These are phyloP conservation scores for Funneliformis caledonium DNA, from an alignment of 371 early-diverging fungal genomes.

Conservation along the genomic window DNA sequence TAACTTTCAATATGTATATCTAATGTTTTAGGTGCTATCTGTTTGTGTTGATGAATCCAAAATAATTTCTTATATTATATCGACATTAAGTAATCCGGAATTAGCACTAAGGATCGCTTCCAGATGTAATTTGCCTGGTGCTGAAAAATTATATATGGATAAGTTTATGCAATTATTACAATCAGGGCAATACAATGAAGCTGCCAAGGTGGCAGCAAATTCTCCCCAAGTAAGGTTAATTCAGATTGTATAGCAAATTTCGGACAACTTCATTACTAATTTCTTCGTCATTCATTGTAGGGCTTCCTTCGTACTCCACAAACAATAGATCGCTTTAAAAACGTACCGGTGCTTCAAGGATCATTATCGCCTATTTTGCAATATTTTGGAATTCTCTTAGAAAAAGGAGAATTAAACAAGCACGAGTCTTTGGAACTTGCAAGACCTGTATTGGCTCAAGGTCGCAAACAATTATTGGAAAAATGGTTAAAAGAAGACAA, in stretches of 20 bases:
- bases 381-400: slow-evolving; percentile 96
- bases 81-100: slow-evolving; percentile 83
- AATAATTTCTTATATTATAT: slow-evolving; percentile 89
- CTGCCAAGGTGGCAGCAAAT: slow-evolving; percentile 95
- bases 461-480: slow-evolving; percentile 91
- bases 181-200: slow-evolving; percentile 84
- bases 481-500: slow-evolving; percentile 99
- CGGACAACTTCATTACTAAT: neutral
- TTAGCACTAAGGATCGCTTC: slow-evolving; percentile 89
- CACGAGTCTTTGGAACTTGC: slow-evolving; percentile 95
- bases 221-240: slow-evolving; percentile 77
- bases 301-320: slow-evolving; percentile 94
- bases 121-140: slow-evolving; percentile 92
- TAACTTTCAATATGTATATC: neutral
- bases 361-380: slow-evolving; percentile 89
- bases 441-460: slow-evolving; percentile 88
- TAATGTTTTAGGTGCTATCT: slow-evolving; percentile 76
- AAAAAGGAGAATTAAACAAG: slow-evolving; percentile 93
- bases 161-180: slow-evolving; percentile 86
- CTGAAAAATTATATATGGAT: slow-evolving; percentile 87
- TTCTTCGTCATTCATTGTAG: slow-evolving; percentile 44
- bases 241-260: neutral
- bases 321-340: slow-evolving; percentile 94
- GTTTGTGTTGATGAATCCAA: slow-evolving; percentile 89
- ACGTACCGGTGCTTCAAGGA: slow-evolving; percentile 77